Base-by-base conservation (phyloP, 495 filamentous ascomycete genomes). In the Penicillium coffeae region DNA sequence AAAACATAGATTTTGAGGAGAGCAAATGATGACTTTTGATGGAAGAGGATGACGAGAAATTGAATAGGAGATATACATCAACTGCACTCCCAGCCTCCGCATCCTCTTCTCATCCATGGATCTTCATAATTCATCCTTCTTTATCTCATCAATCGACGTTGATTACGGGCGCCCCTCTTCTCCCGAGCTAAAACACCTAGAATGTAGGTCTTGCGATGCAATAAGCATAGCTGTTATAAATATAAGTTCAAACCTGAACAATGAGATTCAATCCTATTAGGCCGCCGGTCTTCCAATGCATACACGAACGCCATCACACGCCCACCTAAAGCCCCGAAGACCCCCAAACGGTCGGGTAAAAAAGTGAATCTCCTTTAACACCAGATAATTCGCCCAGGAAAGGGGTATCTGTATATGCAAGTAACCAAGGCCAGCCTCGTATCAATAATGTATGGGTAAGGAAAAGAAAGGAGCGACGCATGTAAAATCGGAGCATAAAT, bases 331-430 rank as follows among this genome's bases (percentile, higher is more conserved):
- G 19, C 18, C 33, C 15, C 35, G 42, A 32, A 41, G 32, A 35
- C 21, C 36, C 39, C 21, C 25, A 21, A 21, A 38, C 18, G 12
- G 12, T 35, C 19, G 27, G 34, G 8, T n/a, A 25, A 27, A 42
- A 51, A 47, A 43, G 50, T 38, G n/a, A 51, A 45, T 46, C 27
- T 41, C 54, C 54, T 54, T 43, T 54, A 63, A 58, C 53, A 63
- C 56, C 60, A 60, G 55, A 59, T 54, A 32, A 56, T 55, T 58
- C 42, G 55, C 54, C 56, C 57, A 45, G 44, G 34, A 52, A 38
- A 20, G 52, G 58, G 60, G 60, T 63, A 63, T 63, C 58, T 55
- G 52, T 60, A 57, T 63, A 63, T 63, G 60, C 60, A 63, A 51
- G 53, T 14, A 44, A 51, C 30, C 38, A 57, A 55, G 39, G 59